phyloP scores from a whole-genome alignment of 202 grass and related monocot species.

The Schoenoplectus triqueter region DNA sequence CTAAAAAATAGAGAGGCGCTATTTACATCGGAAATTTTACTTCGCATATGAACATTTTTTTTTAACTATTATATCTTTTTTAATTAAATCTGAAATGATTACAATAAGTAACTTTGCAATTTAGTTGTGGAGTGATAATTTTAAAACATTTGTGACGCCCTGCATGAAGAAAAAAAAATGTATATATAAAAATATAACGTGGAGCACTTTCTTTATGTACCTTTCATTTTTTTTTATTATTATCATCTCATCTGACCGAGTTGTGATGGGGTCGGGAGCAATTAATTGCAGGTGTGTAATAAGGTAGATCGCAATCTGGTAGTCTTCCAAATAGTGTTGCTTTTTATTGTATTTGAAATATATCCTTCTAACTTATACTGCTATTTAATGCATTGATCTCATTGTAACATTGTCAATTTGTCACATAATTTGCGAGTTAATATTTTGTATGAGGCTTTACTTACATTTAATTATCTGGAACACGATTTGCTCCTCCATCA shows the following conservation, averaged over 20 bases:
- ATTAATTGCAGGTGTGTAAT: not conserved
- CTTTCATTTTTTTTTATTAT: no score
- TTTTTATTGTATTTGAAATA: not conserved
- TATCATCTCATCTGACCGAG: no score
- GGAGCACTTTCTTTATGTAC: not conserved
- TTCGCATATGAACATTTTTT: no score
- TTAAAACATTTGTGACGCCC: no score
- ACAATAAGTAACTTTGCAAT: no score
- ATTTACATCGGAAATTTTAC: no score
- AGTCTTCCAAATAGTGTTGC: not conserved
- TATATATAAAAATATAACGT: not conserved
- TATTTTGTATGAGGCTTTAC: not conserved
- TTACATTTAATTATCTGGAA: not conserved
- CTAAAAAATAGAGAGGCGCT: no score
- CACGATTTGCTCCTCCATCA: not conserved
- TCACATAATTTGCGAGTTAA: not conserved
- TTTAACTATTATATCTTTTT: no score
- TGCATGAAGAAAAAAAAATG: not conserved
- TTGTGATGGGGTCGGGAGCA: not conserved
- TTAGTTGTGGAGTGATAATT: no score
- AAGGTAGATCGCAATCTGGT: not conserved
- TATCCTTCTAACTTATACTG: not conserved
- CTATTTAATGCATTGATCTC: not conserved
- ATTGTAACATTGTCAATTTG: not conserved
- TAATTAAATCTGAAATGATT: no score